Base-by-base conservation (phyloP, 305 asterid species). In the Coffea humblotiana region DNA sequence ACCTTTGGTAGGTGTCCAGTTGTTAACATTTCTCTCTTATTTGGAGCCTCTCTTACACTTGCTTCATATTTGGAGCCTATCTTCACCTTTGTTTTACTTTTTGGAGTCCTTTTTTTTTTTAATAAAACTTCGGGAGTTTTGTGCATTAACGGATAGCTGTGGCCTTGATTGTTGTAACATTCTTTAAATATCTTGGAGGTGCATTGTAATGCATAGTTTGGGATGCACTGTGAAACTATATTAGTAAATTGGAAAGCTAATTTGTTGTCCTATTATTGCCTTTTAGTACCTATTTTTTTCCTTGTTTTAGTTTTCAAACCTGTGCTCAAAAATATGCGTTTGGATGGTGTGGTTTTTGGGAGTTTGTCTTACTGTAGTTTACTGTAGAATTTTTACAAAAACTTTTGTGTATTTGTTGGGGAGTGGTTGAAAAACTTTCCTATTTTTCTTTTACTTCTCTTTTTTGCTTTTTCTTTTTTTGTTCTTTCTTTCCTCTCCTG, bases 1-100 rank as follows among this genome's bases (percentile, higher is more conserved):
- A 64, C 83, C 85, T 58, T 40, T 80, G 95, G 96, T 90, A 90
- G 40, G 48, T 56, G 47, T 78, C 79, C 3, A 56, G 78, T 63
- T 72, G 35, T 71, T 64, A 10, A 60, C 29, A 25, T 68, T 27
- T 9, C 8, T 29, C 48, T 58, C 19, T 40, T 54, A 18, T 14
- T 4, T 40, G 64, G 61, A 21, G 15, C 48, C 76, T 78, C 23
- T 25, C 49, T 8, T 54, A 2, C 47, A n/a, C 54, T 25, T 48
- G 73, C 37, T 78, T 78, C 40, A 15, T 45, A 18, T 71, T 29
- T 67, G 72, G 67, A 64, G 3, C 3, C 32, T 32, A 16, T 27
- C 11, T 58, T 52, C 27, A 16, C 1, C 48, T 47, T 65, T 5
- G 6, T 43, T n/a, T 21, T 49, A n/a, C 23, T 69, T 51, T 63